Evolutionary conservation across 2,329 filamentous ascomycete species (phyloP), one percentile per base, ranked within the genome.

Genomic region (Alternaria ventricosa): DNA sequence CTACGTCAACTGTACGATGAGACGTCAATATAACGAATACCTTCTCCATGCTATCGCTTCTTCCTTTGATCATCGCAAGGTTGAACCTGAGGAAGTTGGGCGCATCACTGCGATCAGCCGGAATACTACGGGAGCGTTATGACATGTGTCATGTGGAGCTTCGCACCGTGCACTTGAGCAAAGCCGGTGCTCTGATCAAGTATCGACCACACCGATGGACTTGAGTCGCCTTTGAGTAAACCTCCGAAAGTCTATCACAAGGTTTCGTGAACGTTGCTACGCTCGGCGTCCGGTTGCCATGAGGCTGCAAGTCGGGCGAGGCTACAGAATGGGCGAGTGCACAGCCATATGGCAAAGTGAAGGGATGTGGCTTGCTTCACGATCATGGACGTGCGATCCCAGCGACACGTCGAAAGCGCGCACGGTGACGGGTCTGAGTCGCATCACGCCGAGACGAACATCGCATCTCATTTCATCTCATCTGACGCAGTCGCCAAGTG

Each of bases 1-100:
- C 46, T 62, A 54, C 51, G 55, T 54, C 51, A 61, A 33, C 20
- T 36, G 49, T 54, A 62, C 49, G 63, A 60, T 59, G 63, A 56
- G 66, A 61, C 59, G 62, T 60, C 63, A 67, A 65, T 63, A 57
- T 65, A 68, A 70, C 54, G 27, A 61, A 66, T 68, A 57, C 53
- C 64, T 72, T 72, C 63, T 70, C 50, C 5, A 44, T 41, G 22
- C 8, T 44, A 44, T 55, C 23, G 33, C n/a, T 36, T 22, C 36
- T n/a, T 27, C 15, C 18, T 25, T 23, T 53, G 49, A 53, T 53
- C 20, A 18, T 6, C 33, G 33, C 55, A 58, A 27, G 55, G 55
- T 50, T 51, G 13, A 58, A 27, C 30, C 18, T 44, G 18, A 9
- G 36, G 22, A 50, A 36, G 49, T 25, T n/a, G 49, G 22, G 49